These are phyloP conservation scores for Andrographis paniculata DNA, from an alignment of 305 asterid genomes.

Conservation along the genomic window DNA sequence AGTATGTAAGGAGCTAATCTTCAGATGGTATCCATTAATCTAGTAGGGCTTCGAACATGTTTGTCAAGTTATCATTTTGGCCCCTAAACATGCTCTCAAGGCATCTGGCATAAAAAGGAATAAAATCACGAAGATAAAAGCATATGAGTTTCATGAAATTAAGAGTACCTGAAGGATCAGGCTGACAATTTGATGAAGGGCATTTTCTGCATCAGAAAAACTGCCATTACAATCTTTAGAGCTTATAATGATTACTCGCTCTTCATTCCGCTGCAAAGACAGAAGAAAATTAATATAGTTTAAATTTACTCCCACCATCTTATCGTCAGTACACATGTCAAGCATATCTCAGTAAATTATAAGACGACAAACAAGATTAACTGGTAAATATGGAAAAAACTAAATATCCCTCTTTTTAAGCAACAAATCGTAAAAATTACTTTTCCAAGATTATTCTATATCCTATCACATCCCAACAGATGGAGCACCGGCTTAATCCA, in stretches of 20 bases:
- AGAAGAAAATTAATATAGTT: conserved; percentile 1
- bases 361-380: background rate
- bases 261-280: conserved; percentile 77
- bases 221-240: conserved; percentile 57
- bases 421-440: conserved; percentile 14
- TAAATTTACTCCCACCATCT: background rate
- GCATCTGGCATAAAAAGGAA: conserved; percentile 3
- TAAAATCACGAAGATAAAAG: background rate
- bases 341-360: conserved; percentile 6
- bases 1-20: too few relatives aligned
- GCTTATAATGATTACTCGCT: conserved; percentile 83
- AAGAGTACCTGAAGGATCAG: conserved; percentile 63
- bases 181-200: conserved; percentile 82
- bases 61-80: background rate
- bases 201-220: conserved; percentile 84
- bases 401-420: conserved; percentile 13
- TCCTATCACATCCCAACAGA: conserved; percentile 7
- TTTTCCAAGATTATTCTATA: conserved; percentile 6
- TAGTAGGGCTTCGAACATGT: background rate
- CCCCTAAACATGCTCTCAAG: background rate
- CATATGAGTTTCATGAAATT: conserved; percentile 6
- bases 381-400: background rate
- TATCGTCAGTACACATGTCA: background rate
- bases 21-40: too few relatives aligned
- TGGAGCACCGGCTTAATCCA: conserved; percentile 1